phyloP scores from a whole-genome alignment of 2,329 filamentous ascomycete species.

The Pyrenophora graminea region DNA sequence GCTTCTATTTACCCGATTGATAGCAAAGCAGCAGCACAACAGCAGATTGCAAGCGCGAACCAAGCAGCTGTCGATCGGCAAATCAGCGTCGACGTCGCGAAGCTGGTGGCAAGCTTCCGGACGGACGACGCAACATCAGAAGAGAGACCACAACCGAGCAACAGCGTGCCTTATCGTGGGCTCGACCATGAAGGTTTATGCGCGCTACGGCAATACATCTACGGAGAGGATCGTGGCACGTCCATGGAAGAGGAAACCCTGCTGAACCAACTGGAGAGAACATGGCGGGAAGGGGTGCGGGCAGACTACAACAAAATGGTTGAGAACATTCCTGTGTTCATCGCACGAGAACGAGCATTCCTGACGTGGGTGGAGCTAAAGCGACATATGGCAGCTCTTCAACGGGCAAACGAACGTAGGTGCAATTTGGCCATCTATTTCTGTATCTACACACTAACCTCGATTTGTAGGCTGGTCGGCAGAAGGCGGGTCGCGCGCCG shows the following conservation, averaged over 20 bases:
- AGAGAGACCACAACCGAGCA: conserved; percentile 25
- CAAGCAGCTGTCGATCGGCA: conserved; percentile 32
- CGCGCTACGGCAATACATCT: conserved; percentile 39
- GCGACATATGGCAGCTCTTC: conserved; percentile 40
- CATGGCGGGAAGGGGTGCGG: conserved; percentile 39
- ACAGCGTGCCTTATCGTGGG: conserved; percentile 30
- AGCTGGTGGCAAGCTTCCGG: conserved; percentile 35
- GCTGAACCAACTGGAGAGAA: conserved; percentile 36
- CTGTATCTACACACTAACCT: conserved; percentile 10
- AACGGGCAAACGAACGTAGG: conserved; percentile 40
- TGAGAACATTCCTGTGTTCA: conserved; percentile 36
- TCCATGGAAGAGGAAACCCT: conserved; percentile 36
- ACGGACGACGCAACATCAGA: conserved; percentile 26
- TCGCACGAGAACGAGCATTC: conserved; percentile 40
- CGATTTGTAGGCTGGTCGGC: conserved; percentile 35
- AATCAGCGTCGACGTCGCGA: conserved; percentile 34
- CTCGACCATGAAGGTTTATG: conserved; percentile 37
- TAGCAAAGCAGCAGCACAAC: conserved; percentile 22
- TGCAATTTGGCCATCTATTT: conserved; percentile 1
- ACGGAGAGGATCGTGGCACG: conserved; percentile 29
- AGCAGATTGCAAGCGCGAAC: conserved; percentile 27
- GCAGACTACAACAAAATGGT: conserved; percentile 32
- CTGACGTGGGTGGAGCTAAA: conserved; percentile 44
- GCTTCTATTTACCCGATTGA: conserved; percentile 17
- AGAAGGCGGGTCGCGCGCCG: conserved; percentile 33